Evolutionary conservation across 306 rosid species (phyloP), one percentile per base, ranked within the genome.

Genomic region (Quillaja saponaria): DNA sequence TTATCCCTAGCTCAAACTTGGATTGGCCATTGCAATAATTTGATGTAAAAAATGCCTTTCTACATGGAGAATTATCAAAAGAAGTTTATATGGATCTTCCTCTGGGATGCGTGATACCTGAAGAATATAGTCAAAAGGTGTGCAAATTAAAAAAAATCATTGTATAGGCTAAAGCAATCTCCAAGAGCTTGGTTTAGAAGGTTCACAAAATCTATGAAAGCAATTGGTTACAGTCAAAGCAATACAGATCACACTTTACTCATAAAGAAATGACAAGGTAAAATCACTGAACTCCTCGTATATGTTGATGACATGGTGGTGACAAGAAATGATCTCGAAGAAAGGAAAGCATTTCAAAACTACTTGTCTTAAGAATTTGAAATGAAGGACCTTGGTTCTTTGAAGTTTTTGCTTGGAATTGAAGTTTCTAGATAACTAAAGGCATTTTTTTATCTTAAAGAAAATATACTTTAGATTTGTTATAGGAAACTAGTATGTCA

Each of bases 391-490:
- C 47, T 57, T 7, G 31, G 34, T 18, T 16, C 25, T 0, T 38
- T 37, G 33, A 57, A 37, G n/a, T 55, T 3, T 31, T 31, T 31
- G n/a, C 42, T 55, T 7, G 44, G 44, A 7, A 45, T 45, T 0
- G 16, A 54, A 34, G 19, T 28, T 0, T 54, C 60, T 31, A 10
- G 13, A 50, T 19, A 0, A n/a, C 11, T 19, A 50, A 19, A 50
- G 12, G 56, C 2, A 54, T 54, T 2, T 54, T 54, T 54, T 6
- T 54, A 31, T 33, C 60, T 12, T 19, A 54, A n/a, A 28, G 41
- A 54, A 54, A 54, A 54, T 54, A 54, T 54, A 35, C 11, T 6
- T 28, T 54, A 12, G 20, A 54, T 31, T 54, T 54, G 60, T 31
- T 54, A 34, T 1, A 54, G 20, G 60, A 33, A 28, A 55, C 61